Percentiles rank a stretch among this genome's conserved stretches.
These are phyloP conservation scores for Ustilago lituana DNA, from an alignment of 1,284 basidiomycete genomes.

Conservation along the genomic window DNA sequence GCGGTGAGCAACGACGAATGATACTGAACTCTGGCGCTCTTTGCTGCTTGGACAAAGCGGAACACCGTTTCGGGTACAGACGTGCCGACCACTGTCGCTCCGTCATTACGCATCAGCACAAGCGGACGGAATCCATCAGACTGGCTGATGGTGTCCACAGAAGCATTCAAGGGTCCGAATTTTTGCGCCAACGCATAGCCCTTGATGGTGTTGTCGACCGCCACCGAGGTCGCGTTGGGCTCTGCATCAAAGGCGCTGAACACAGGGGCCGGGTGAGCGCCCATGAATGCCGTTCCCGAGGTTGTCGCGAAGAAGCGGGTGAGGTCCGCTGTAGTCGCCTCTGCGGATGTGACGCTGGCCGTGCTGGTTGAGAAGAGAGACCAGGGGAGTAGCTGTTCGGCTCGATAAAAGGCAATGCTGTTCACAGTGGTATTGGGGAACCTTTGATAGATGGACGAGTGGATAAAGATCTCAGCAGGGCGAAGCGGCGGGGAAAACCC, in stretches of 20 bases:
- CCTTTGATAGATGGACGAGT: conserved; percentile 40
- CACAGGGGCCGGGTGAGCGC: conserved; percentile 27
- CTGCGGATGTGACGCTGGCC: conserved; percentile 1
- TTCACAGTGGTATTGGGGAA: conserved; percentile 40
- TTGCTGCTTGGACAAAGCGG: conserved; percentile 33
- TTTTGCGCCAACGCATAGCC: conserved; percentile 20
- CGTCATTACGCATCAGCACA: conserved; percentile 48
- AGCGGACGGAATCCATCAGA: conserved; percentile 35
- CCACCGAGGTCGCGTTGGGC: conserved; percentile 11
- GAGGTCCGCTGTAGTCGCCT: conserved; percentile 14
- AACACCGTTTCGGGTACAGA: conserved; percentile 36
- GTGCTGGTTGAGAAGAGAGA: conserved; percentile 15
- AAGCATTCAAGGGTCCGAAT: conserved; percentile 16
- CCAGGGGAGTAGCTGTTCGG: conserved; percentile 40
- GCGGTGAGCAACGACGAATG: conserved; percentile 7
- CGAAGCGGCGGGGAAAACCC: conserved; percentile 21
- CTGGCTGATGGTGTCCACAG: conserved; percentile 12
- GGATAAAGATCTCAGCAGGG: conserved; percentile 40
- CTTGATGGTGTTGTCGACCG: conserved; percentile 35
- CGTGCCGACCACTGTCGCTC: conserved; percentile 30
- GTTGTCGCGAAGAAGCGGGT: conserved; percentile 23
- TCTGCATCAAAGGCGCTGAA: conserved; percentile 30
- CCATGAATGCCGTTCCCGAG: conserved; percentile 29
- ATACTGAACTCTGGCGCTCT: conserved; percentile 32
- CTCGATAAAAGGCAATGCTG: conserved; percentile 38